Evolutionary conservation across 768 basidiomycete species (phyloP).

Genomic region (Dentipellis fragilis): DNA sequence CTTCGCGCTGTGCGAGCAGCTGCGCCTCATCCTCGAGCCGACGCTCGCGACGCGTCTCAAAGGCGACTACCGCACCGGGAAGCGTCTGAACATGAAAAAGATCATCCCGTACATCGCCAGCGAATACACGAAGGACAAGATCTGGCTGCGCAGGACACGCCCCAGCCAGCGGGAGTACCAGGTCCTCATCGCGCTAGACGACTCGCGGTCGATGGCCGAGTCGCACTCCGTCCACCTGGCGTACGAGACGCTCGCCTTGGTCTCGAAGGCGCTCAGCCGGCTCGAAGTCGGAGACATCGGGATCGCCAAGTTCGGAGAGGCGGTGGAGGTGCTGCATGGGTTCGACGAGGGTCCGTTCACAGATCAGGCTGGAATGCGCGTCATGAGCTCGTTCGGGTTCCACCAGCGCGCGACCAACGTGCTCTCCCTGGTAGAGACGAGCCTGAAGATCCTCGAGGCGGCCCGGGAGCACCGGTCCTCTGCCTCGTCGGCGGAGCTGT

Average conservation of each 20-base stretch:
- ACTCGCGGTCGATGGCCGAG: slow-evolving; percentile 95
- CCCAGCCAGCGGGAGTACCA: slow-evolving; percentile 95
- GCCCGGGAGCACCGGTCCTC: slow-evolving; percentile 59
- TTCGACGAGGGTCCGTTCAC: slow-evolving; percentile 77
- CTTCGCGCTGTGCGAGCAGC: slow-evolving; percentile 87
- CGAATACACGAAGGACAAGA: slow-evolving; percentile 99
- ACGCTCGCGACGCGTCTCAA: slow-evolving; percentile 88
- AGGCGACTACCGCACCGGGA: slow-evolving; percentile 96
- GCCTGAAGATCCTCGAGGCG: slow-evolving; percentile 61
- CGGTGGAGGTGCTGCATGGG: slow-evolving; percentile 79
- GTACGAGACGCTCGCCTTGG: slow-evolving; percentile 86
- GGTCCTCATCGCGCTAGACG: slow-evolving; percentile 87
- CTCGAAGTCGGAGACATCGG: slow-evolving; percentile 95
- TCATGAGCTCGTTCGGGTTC: slow-evolving; percentile 83
- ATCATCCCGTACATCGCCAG: slow-evolving; percentile 96
- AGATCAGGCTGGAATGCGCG: slow-evolving; percentile 68
- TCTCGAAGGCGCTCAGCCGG: slow-evolving; percentile 80
- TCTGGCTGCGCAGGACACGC: slow-evolving; percentile 91
- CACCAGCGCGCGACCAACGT: slow-evolving; percentile 86
- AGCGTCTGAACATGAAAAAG: slow-evolving; percentile 97
- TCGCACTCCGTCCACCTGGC: slow-evolving; percentile 88
- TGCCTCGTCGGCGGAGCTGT: slow-evolving; percentile 68
- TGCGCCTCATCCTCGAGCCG: slow-evolving; percentile 92
- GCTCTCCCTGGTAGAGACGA: slow-evolving; percentile 69
- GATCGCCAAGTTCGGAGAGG: slow-evolving; percentile 83